These are phyloP conservation scores for Penicillium decumbens DNA, from an alignment of 2,329 filamentous ascomycete species.

Conservation along the genomic window DNA sequence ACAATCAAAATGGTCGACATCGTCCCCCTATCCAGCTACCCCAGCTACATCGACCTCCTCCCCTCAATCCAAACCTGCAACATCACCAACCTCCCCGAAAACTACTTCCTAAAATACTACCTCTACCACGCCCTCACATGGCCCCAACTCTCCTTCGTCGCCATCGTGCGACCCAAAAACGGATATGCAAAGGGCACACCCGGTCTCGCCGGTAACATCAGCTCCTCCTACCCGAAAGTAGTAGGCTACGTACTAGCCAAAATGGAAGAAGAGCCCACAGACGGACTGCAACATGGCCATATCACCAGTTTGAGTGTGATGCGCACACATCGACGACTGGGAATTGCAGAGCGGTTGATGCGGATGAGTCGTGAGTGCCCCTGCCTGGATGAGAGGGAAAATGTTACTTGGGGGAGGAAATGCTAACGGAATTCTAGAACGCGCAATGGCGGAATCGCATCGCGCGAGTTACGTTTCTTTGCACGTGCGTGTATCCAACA, in stretches of 20 bases:
- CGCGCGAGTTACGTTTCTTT: constrained; percentile 88
- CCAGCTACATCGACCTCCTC: constrained; percentile 73
- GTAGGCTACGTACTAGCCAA: constrained; percentile 99
- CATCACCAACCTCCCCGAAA: constrained; percentile 97
- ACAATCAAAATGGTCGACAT: constrained; percentile 46
- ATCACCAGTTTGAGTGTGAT: constrained; percentile 95
- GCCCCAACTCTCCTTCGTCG: constrained; percentile 95
- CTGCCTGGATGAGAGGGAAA: too few relatives aligned
- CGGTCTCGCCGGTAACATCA: constrained; percentile 30
- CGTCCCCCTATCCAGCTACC: constrained; percentile 45
- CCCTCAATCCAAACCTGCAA: constrained; percentile 91
- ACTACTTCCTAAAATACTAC: constrained; percentile 99
- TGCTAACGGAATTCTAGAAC: constrained; percentile 47
- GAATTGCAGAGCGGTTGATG: constrained; percentile 97
- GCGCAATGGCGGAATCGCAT: constrained; percentile 95
- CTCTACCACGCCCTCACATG: constrained; percentile 97
- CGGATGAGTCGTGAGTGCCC: constrained; percentile 62
- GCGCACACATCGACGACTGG: constrained; percentile 85
- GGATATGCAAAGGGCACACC: constrained; percentile 60
- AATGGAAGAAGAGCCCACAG: constrained; percentile 96
- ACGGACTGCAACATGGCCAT: constrained; percentile 89
- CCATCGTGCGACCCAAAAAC: constrained; percentile 79
- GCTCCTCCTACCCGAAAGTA: constrained; percentile 77
- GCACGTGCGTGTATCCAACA: constrained; percentile 92
- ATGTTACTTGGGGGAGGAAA: not conserved